phyloP scores from a whole-genome alignment of 768 basidiomycete species.

The Hypholoma fasciculare region DNA sequence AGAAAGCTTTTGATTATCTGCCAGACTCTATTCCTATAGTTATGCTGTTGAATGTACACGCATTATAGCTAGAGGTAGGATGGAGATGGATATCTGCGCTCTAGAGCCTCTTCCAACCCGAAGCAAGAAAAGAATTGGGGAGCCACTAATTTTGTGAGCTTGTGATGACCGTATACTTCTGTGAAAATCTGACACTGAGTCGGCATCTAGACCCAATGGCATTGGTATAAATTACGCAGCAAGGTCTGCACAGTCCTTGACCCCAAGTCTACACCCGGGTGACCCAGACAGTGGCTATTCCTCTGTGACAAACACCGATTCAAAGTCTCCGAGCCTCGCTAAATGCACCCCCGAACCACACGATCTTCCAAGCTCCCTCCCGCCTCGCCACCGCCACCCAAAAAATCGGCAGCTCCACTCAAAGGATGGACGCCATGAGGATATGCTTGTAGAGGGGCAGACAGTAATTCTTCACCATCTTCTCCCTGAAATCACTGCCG shows the following conservation, averaged over 20 bases:
- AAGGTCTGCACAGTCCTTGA: neutral
- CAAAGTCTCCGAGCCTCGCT: neutral
- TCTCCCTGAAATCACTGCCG: neutral
- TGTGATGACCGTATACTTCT: neutral
- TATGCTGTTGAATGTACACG: neutral
- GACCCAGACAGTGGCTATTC: neutral
- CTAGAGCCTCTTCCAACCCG: no score
- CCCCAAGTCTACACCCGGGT: neutral
- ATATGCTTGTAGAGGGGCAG: neutral
- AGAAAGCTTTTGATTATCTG: neutral
- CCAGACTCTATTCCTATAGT: neutral
- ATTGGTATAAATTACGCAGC: neutral
- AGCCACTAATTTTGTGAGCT: neutral
- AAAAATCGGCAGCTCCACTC: slow-evolving; percentile 1
- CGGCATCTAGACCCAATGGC: neutral
- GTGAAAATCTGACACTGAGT: neutral
- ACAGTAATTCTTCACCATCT: slow-evolving; percentile 1
- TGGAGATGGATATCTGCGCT: no score
- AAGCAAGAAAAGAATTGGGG: neutral
- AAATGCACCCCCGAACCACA: neutral
- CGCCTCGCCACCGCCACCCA: slow-evolving; percentile 10
- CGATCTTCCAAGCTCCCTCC: neutral
- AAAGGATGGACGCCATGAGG: neutral
- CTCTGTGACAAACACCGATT: neutral
- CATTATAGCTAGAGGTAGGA: no score